phyloP scores from a whole-genome alignment of 305 asterid genomes.

The Fraxinus baroniana region DNA sequence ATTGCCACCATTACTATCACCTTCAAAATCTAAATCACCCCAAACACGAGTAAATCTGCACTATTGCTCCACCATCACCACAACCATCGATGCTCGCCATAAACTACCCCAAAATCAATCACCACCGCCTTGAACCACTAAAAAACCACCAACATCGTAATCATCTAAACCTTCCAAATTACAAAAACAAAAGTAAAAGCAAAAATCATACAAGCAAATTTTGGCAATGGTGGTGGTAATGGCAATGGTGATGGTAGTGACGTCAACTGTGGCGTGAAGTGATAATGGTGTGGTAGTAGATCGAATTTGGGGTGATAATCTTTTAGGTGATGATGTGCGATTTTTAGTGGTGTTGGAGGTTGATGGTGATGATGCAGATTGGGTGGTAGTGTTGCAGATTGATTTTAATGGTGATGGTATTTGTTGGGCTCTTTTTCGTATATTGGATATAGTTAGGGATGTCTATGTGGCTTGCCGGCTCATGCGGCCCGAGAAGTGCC shows the following conservation, averaged over 20 bases:
- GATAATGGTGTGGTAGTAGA: neutral
- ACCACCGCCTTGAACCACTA: too few relatives aligned
- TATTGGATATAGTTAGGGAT: neutral
- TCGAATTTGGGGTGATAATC: neutral
- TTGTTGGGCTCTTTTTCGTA: neutral
- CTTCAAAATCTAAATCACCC: neutral
- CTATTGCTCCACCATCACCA: neutral
- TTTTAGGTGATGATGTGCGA: neutral
- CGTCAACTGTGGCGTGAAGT: neutral
- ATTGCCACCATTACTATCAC: neutral
- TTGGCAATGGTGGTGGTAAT: too few relatives aligned
- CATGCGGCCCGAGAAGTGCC: too few relatives aligned
- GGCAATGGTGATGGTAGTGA: too few relatives aligned
- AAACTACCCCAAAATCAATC: neutral
- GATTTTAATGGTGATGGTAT: neutral
- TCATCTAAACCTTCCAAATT: neutral
- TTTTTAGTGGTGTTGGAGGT: neutral
- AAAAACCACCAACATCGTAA: too few relatives aligned
- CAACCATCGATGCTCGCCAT: neutral
- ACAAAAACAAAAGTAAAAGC: too few relatives aligned
- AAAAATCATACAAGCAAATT: too few relatives aligned
- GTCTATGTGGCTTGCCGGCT: too few relatives aligned
- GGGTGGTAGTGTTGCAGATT: neutral
- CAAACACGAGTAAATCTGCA: neutral
- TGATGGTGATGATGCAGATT: too few relatives aligned